Conservation (phyloP, 352 stramenopile genomes). For the Pythium dissotocum region DNA sequence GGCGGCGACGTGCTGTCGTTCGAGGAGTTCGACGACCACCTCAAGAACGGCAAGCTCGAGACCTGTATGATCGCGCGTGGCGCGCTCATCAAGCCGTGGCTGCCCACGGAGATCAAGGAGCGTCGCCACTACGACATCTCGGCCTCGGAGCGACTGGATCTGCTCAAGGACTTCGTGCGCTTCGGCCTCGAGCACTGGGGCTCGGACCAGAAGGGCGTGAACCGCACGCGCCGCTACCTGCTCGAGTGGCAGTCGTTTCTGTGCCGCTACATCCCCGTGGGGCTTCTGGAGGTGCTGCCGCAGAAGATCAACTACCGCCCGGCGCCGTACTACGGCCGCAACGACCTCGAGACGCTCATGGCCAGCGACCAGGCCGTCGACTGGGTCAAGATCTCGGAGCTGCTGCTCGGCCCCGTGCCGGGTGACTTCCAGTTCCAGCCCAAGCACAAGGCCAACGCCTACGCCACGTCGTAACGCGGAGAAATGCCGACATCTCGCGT, state of each 20-base stretch:
- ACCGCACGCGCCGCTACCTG: slow-evolving; percentile 97
- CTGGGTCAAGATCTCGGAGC: slow-evolving; percentile 99
- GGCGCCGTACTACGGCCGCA: slow-evolving; percentile 90
- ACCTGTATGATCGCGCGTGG: slow-evolving; percentile 91
- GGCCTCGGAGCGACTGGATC: slow-evolving; percentile 94
- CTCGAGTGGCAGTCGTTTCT: slow-evolving; percentile 99
- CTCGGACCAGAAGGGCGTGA: slow-evolving; percentile 97
- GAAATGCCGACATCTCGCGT: not conserved
- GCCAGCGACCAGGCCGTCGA: slow-evolving; percentile 93
- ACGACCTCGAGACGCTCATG: slow-evolving; percentile 98
- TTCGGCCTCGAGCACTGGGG: slow-evolving; percentile 99
- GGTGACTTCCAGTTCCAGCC: slow-evolving; percentile 94
- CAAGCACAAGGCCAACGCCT: slow-evolving; percentile 98
- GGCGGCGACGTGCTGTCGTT: slow-evolving; percentile 87
- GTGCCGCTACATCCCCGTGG: slow-evolving; percentile 97
- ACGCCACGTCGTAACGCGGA: slow-evolving; percentile 38
- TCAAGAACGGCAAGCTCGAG: slow-evolving; percentile 82
- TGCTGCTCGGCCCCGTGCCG: slow-evolving; percentile 96
- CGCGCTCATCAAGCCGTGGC: slow-evolving; percentile 99
- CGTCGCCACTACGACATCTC: slow-evolving; percentile 97
- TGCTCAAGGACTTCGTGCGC: slow-evolving; percentile 96
- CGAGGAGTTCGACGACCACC: slow-evolving; percentile 82
- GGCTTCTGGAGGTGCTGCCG: slow-evolving; percentile 93
- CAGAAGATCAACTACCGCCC: slow-evolving; percentile 98
- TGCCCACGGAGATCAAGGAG: slow-evolving; percentile 99